Evolutionary conservation across 768 basidiomycete species (phyloP), one percentile per base, ranked within the genome.

Genomic region (Zangia roseola): DNA sequence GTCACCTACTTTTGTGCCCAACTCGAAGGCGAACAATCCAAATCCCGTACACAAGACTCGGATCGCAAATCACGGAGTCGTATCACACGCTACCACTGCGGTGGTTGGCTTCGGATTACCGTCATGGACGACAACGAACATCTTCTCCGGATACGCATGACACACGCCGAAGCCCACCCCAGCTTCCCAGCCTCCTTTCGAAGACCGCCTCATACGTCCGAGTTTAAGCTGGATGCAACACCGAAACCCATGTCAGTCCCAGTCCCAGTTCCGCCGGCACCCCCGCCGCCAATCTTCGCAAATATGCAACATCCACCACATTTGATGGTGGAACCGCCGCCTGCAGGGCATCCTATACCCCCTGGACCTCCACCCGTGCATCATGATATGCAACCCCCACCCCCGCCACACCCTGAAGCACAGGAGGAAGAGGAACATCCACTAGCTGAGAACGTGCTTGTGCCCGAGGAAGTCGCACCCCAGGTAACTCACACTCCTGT

Each of bases 71-170:
- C 68, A 41, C 63, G 66, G 16, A 63, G 60, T 47, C 65, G 68
- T 38, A 68, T 68, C 50, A 65, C 62, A 2, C 66, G 66, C 30
- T 68, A 65, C 21, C 68, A 69, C 31, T 68, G 66, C 26, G 66
- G 68, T 2, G 66, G 66, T 16, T 68, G 66, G 66, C 57, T 68
- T 20, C 66, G 68, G 19, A 69, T 68, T 51, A 68, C 66, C 24
- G 69, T 69, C 49, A 65, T 68, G 68, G 68, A 68, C 19, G 68
- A 68, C 45, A 68, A 69, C 37, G 66, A 68, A 37, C 59, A 58
- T 24, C 65, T 69, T 23, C 47, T 68, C 26, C 66, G 66, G 24
- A 69, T 68, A 57, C 66, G 66, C 45, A 68, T 68, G 68, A 69
- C 66, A 0, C 66, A 68, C 33, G 64, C 68, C 17, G 68, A 68